phyloP scores from a whole-genome alignment of 345 rosid genomes.

The Camelina neglecta region DNA sequence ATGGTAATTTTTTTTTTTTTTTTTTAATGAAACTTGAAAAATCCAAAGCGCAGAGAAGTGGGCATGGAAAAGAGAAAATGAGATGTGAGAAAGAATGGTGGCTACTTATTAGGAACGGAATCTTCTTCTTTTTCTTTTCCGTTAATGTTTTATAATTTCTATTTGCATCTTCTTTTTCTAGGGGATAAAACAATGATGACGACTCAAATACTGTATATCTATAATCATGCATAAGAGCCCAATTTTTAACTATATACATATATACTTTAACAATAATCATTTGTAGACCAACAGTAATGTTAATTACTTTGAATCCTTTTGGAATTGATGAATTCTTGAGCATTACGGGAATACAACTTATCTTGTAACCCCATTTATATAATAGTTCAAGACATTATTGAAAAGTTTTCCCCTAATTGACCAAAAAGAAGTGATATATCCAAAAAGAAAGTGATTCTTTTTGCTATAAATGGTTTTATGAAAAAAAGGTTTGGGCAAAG shows the following conservation, averaged over 20 bases:
- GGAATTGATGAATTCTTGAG: too few species aligned
- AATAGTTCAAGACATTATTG: too few species aligned
- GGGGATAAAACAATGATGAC: slow-evolving; percentile 31
- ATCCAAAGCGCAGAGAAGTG: slow-evolving; percentile 25
- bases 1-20: neutral
- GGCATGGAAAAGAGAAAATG: slow-evolving; percentile 34
- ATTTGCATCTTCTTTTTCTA: slow-evolving; percentile 33
- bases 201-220: neutral
- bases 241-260: neutral
- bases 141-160: slow-evolving; percentile 35
- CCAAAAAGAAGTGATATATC: slow-evolving; percentile 36
- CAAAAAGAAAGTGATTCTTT: slow-evolving; percentile 33
- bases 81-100: slow-evolving; percentile 45
- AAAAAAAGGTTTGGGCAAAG: slow-evolving; percentile 31
- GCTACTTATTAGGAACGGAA: slow-evolving; percentile 40
- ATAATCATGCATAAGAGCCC: neutral
- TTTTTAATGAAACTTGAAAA: slow-evolving; percentile 7
- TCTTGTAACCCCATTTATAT: too few species aligned
- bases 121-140: slow-evolving; percentile 47
- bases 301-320: too few species aligned
- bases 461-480: slow-evolving; percentile 38
- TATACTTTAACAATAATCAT: neutral
- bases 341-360: too few species aligned
- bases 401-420: neutral
- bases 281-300: neutral